Percentiles rank a stretch among this genome's conserved stretches.
phyloP scores from a whole-genome alignment of 257 asterid species.

The Solanum phureja region DNA sequence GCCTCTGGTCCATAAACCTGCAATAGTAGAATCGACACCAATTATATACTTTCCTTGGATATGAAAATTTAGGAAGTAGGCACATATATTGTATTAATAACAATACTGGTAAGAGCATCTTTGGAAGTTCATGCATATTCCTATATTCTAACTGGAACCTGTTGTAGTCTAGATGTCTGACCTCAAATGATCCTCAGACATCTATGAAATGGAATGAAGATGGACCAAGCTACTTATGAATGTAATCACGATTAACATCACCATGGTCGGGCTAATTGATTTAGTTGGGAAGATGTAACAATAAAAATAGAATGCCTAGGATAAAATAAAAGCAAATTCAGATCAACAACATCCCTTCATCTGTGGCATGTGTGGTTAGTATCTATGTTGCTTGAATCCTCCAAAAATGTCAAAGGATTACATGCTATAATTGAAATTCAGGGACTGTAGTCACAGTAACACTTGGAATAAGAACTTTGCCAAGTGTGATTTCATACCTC shows the following conservation, averaged over 20 bases:
- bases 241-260: not conserved
- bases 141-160: not conserved
- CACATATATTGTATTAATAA: not conserved
- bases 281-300: not conserved
- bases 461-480: not conserved
- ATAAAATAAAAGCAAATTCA: not conserved
- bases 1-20: constrained; percentile 92
- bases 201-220: not conserved
- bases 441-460: not conserved
- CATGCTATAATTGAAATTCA: not conserved
- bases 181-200: not conserved
- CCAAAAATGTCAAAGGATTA: not conserved
- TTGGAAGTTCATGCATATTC: not conserved
- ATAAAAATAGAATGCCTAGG: not conserved
- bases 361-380: not conserved
- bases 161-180: not conserved
- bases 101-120: not conserved
- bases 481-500: constrained; percentile 39
- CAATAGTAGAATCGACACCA: not conserved
- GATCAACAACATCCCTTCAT: not conserved
- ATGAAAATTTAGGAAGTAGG: not conserved
- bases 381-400: not conserved
- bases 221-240: not conserved
- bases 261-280: too few species aligned
- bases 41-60: not conserved